Conservation (phyloP, 345 rosid genomes). For the Eucalyptus erythrocorys region DNA sequence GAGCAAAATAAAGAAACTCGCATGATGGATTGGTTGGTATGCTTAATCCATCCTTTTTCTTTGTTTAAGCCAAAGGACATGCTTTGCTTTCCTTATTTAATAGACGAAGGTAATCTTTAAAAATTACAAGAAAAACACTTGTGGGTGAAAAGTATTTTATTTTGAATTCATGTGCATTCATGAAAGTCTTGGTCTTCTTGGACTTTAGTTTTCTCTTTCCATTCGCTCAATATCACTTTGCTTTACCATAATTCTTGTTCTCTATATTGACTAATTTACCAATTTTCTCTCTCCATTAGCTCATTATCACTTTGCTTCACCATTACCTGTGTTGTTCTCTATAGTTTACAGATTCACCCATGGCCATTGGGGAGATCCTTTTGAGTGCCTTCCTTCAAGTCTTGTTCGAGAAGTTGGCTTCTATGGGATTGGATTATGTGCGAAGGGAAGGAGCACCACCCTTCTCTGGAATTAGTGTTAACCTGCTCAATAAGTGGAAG, state of each 20-base stretch:
- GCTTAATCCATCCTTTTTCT: neutral
- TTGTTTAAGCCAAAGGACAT: neutral
- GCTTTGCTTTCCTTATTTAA: neutral
- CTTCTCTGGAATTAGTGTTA: neutral
- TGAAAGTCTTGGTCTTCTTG: neutral
- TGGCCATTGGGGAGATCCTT: neutral
- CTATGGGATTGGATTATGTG: neutral
- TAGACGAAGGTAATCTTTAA: no score
- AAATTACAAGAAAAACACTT: no score
- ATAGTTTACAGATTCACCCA: neutral
- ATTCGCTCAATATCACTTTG: no score
- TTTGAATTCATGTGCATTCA: neutral
- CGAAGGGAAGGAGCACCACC: neutral
- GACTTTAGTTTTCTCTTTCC: neutral
- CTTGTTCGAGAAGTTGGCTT: neutral
- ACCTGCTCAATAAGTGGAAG: neutral
- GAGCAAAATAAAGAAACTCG: neutral
- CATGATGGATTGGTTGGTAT: neutral
- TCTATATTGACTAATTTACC: no score
- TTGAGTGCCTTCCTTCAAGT: neutral
- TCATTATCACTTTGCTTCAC: neutral
- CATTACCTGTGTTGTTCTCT: neutral
- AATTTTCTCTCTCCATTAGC: no score
- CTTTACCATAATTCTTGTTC: no score
- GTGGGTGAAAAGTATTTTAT: neutral